Conservation (phyloP, 1,139 yeast genomes). For the Blastobotrys raffinosifermentans region DNA sequence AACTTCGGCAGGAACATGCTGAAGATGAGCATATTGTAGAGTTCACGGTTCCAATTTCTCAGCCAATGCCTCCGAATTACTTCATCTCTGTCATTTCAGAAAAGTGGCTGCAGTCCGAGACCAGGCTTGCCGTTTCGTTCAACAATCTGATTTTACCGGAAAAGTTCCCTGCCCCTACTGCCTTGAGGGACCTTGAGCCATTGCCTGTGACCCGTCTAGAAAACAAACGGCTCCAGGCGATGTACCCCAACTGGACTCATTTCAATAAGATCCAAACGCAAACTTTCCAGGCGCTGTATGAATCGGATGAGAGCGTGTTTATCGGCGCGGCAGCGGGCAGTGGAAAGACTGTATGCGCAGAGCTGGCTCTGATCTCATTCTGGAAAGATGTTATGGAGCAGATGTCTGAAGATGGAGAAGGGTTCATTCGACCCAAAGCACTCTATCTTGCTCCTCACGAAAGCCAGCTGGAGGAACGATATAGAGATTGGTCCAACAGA, state of each 20-base stretch:
- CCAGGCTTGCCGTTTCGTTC: slow-evolving; percentile 56
- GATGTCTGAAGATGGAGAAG: not conserved
- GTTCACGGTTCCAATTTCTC: slow-evolving; percentile 55
- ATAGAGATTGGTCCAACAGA: slow-evolving; percentile 45
- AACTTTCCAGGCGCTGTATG: slow-evolving; percentile 53
- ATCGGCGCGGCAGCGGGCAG: slow-evolving; percentile 71
- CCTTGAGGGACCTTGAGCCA: slow-evolving; percentile 45
- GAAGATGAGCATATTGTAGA: slow-evolving; percentile 54
- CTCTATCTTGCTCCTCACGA: slow-evolving; percentile 63
- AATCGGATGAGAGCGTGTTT: slow-evolving; percentile 53
- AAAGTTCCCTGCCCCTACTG: slow-evolving; percentile 60
- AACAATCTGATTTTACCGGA: slow-evolving; percentile 56
- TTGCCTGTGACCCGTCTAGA: slow-evolving; percentile 46
- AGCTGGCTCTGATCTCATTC: slow-evolving; percentile 62
- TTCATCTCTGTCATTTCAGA: slow-evolving; percentile 72
- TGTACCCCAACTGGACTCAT: slow-evolving; percentile 36
- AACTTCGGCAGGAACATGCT: slow-evolving; percentile 45
- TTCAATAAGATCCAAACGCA: slow-evolving; percentile 77
- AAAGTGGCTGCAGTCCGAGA: slow-evolving; percentile 75
- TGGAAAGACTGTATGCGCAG: slow-evolving; percentile 70
- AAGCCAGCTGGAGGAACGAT: slow-evolving; percentile 34
- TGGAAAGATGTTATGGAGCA: slow-evolving; percentile 58
- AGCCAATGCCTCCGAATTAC: slow-evolving; percentile 68
- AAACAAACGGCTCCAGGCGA: slow-evolving; percentile 39
- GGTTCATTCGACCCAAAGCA: slow-evolving; percentile 28